These are phyloP conservation scores for Urtica urens DNA, from an alignment of 306 rosid genomes.

Conservation along the genomic window DNA sequence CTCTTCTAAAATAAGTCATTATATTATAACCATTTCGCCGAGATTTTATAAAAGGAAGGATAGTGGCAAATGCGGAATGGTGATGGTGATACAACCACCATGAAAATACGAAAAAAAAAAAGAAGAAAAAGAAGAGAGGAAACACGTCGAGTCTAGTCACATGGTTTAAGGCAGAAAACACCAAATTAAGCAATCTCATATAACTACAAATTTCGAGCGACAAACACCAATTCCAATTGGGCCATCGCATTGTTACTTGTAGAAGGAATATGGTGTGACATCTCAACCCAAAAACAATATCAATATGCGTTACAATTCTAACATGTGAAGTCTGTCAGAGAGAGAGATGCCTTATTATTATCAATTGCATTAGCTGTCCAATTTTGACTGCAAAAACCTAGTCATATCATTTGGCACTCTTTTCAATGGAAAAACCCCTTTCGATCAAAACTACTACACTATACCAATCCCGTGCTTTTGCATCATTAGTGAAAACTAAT, in stretches of 20 bases:
- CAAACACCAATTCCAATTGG: no score
- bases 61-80: no score
- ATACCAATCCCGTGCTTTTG: no score
- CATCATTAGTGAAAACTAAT: no score
- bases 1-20: no score
- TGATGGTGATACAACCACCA: no score
- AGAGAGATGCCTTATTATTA: background rate
- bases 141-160: no score
- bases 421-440: conserved; percentile 14
- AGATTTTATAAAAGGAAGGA: no score
- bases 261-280: conserved; percentile 19
- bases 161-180: conserved; percentile 11
- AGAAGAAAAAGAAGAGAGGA: no score
- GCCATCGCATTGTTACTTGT: background rate
- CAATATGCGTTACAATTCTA: background rate
- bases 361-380: conserved; percentile 16
- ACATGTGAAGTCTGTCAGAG: conserved; percentile 20
- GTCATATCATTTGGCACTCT: conserved; percentile 19
- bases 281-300: conserved; percentile 8
- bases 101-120: no score
- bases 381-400: conserved; percentile 11
- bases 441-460: no score
- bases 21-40: no score
- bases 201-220: conserved; percentile 1
- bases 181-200: background rate